Percentiles rank a stretch among this genome's conserved stretches.
Evolutionary conservation across 1,139 yeast genomes (phyloP).

Genomic region (Pichia norvegensis): DNA sequence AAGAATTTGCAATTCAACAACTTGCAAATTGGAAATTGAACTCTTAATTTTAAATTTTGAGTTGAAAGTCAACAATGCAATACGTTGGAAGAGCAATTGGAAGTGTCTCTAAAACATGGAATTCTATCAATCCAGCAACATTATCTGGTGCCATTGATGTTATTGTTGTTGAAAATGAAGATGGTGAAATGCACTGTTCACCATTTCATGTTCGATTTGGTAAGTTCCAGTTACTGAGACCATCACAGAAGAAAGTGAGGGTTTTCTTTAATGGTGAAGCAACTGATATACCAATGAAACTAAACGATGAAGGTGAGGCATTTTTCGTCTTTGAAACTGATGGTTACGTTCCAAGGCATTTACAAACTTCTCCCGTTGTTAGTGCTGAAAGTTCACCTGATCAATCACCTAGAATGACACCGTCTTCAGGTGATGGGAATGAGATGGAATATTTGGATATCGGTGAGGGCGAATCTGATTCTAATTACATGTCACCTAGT

Average conservation of each 20-base stretch:
- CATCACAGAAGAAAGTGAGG: conserved; percentile 93
- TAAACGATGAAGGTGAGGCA: conserved; percentile 98
- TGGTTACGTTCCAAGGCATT: conserved; percentile 62
- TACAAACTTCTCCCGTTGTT: conserved; percentile 86
- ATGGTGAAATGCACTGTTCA: conserved; percentile 77
- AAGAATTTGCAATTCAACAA: too few relatives aligned
- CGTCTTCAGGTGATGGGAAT: conserved; percentile 27
- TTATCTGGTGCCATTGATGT: conserved; percentile 96
- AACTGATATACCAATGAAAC: conserved; percentile 86
- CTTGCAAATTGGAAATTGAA: too few relatives aligned
- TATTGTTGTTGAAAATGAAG: conserved; percentile 88
- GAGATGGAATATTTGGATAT: conserved; percentile 44
- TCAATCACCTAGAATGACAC: conserved; percentile 40
- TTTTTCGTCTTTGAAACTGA: conserved; percentile 90
- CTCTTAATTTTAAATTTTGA: too few relatives aligned
- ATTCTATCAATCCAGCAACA: conserved; percentile 92
- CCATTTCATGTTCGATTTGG: conserved; percentile 98
- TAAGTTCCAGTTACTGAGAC: conserved; percentile 81
- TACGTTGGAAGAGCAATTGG: conserved; percentile 95
- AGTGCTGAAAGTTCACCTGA: conserved; percentile 72
- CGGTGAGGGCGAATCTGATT: conserved; percentile 24
- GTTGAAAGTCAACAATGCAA: conserved; percentile 58
- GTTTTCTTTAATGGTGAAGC: conserved; percentile 75
- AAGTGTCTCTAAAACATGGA: conserved; percentile 94
- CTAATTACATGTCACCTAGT: conserved; percentile 5